These are phyloP conservation scores for Triticum monococcum DNA, from an alignment of 176 grass and related monocot species.

Conservation along the genomic window DNA sequence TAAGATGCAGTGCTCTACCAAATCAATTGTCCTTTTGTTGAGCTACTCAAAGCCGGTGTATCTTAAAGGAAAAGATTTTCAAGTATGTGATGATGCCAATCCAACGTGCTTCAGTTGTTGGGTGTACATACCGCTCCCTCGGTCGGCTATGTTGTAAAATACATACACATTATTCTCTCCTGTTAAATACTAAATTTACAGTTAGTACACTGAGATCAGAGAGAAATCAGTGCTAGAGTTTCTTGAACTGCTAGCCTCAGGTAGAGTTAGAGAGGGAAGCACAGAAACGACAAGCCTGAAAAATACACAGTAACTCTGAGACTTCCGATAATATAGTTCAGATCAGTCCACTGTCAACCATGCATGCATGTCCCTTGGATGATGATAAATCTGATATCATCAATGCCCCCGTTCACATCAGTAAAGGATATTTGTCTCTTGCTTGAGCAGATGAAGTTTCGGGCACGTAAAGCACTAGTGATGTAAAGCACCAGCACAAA, in stretches of 20 bases:
- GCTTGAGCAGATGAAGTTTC: slow-evolving; percentile 13
- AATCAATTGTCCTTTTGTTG: neutral
- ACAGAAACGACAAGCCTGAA: no score
- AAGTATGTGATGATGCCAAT: slow-evolving; percentile 23
- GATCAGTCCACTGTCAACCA: no score
- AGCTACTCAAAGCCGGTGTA: slow-evolving; percentile 17
- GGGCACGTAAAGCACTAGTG: slow-evolving; percentile 11
- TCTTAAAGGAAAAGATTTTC: slow-evolving; percentile 23
- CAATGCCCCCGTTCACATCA: no score
- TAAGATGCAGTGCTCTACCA: slow-evolving; percentile 25
- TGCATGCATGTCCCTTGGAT: no score
- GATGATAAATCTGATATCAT: no score
- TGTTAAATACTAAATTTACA: neutral
- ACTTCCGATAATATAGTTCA: neutral
- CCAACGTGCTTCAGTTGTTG: slow-evolving; percentile 37
- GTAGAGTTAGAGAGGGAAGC: no score
- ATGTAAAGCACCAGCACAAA: neutral
- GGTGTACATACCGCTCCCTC: neutral
- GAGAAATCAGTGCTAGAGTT: no score
- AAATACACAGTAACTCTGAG: no score
- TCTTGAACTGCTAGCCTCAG: no score
- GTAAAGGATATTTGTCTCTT: neutral
- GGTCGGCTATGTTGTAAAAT: neutral
- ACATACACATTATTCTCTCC: neutral
- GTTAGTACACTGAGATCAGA: neutral